A percentile compares a stretch with the other conserved stretches of the same genome.
These are phyloP conservation scores for Calonectria hongkongensis DNA, from an alignment of 2,329 filamentous ascomycete genomes.

Conservation along the genomic window DNA sequence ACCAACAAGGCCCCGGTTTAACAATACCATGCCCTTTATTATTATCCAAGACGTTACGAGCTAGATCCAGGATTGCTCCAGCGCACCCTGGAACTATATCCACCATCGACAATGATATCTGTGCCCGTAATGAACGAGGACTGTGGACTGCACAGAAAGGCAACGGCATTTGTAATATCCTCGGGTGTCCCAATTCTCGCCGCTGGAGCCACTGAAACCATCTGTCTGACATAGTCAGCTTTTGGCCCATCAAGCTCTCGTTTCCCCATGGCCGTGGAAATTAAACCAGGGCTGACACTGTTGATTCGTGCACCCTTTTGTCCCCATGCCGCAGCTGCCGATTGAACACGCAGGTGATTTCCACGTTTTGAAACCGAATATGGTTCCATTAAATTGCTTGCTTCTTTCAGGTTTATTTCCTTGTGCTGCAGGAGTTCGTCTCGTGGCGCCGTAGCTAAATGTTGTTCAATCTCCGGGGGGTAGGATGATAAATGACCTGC, in stretches of 20 bases:
- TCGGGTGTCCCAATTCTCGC: not conserved
- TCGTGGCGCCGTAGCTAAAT: not conserved
- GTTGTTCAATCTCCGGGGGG: not conserved
- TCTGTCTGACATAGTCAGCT: not conserved
- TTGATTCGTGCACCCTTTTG: constrained; percentile 10
- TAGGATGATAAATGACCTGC: not conserved
- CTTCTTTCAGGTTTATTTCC: not conserved
- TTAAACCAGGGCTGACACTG: constrained; percentile 2
- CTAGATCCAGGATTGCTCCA: not conserved
- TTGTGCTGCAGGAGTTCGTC: not conserved
- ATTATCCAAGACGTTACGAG: not conserved
- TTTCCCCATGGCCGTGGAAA: constrained; percentile 5
- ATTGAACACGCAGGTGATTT: constrained; percentile 1
- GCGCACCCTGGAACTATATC: not conserved
- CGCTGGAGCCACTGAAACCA: not conserved
- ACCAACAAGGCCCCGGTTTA: too few species aligned
- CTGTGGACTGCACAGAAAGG: constrained; percentile 4
- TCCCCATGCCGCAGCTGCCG: not conserved
- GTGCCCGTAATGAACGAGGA: constrained; percentile 23
- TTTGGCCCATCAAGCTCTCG: not conserved
- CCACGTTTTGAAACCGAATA: constrained; percentile 3
- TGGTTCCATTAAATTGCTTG: not conserved
- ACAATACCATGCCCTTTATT: not conserved
- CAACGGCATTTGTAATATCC: constrained; percentile 4
- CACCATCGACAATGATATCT: constrained; percentile 3